Percentiles rank a stretch among this genome's conserved stretches.
Evolutionary conservation across 2,329 filamentous ascomycete species (phyloP).

Genomic region (Colletotrichum magnum): DNA sequence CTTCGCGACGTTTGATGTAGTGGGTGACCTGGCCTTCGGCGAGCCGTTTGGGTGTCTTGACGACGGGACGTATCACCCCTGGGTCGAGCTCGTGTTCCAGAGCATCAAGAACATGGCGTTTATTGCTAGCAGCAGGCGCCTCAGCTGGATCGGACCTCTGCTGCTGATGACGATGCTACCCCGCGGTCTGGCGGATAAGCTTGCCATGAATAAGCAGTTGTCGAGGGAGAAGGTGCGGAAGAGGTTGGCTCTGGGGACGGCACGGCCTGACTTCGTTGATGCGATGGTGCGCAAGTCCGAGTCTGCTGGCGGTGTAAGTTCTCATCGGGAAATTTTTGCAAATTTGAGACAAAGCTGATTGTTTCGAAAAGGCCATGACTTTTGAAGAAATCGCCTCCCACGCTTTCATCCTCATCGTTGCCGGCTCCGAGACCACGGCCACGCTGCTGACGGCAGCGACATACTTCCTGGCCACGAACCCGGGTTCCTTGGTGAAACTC

Average conservation of each 20-base stretch:
- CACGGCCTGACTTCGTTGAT: constrained; percentile 39
- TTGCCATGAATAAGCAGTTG: background rate
- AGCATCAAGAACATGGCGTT: constrained; percentile 15
- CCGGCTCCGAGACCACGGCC: constrained; percentile 52
- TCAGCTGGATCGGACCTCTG: background rate
- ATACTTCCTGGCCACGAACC: constrained; percentile 48
- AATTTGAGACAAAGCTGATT: background rate
- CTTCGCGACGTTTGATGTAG: constrained; percentile 48
- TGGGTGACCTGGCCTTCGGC: constrained; percentile 48
- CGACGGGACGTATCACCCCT: constrained; percentile 12
- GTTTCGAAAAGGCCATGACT: background rate
- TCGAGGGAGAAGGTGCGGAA: constrained; percentile 19
- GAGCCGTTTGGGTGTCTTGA: constrained; percentile 47
- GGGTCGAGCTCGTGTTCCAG: constrained; percentile 13
- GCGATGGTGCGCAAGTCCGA: constrained; percentile 32
- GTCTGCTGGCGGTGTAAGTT: too few species aligned
- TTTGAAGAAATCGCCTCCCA: constrained; percentile 35
- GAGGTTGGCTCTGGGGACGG: constrained; percentile 29
- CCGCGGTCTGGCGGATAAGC: background rate
- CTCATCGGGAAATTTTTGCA: background rate
- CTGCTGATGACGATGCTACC: background rate
- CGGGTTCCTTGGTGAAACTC: constrained; percentile 47
- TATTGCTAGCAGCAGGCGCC: background rate
- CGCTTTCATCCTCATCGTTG: constrained; percentile 44
- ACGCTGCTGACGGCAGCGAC: constrained; percentile 46